A percentile compares a stretch with the other conserved stretches of the same genome.
phyloP scores from a whole-genome alignment of 2,329 filamentous ascomycete genomes.

The Fusarium poae region DNA sequence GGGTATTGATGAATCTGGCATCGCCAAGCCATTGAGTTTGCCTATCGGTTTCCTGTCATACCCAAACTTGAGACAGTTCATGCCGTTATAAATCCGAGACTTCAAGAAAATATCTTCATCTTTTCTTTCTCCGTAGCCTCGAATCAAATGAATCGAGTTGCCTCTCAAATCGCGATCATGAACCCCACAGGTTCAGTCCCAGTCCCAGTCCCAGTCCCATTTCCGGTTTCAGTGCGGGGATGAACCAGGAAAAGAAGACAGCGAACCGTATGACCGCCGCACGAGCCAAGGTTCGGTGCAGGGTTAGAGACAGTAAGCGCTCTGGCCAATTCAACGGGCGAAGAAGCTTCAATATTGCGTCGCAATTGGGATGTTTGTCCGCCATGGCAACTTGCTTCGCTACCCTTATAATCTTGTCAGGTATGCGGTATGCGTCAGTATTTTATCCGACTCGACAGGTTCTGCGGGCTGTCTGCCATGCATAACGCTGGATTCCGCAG shows the following conservation, averaged over 20 bases:
- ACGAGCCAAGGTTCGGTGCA: slow-evolving; percentile 43
- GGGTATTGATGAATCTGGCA: slow-evolving; percentile 2
- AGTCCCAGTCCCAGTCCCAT: not conserved
- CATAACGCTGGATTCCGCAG: not conserved
- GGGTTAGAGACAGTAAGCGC: slow-evolving; percentile 15
- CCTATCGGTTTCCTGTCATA: slow-evolving; percentile 6
- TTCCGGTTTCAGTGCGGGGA: slow-evolving; percentile 36
- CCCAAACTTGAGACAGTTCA: not conserved
- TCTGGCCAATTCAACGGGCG: slow-evolving; percentile 14
- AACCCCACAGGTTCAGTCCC: slow-evolving; percentile 26
- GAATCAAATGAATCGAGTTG: slow-evolving; percentile 28
- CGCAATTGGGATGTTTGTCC: slow-evolving; percentile 3
- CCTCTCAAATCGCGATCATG: slow-evolving; percentile 24
- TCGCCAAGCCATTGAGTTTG: slow-evolving; percentile 1
- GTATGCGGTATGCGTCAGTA: slow-evolving; percentile 7
- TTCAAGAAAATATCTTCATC: not conserved
- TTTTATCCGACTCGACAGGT: slow-evolving; percentile 6
- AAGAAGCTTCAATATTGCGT: slow-evolving; percentile 28
- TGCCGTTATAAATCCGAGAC: not conserved
- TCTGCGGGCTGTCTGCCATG: slow-evolving; percentile 2
- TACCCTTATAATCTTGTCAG: slow-evolving; percentile 19
- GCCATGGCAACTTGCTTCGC: slow-evolving; percentile 21
- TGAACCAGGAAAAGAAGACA: slow-evolving; percentile 44
- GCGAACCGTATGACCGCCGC: slow-evolving; percentile 45
- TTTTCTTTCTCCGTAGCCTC: slow-evolving; percentile 5